Percentiles rank a stretch among this genome's conserved stretches.
These are phyloP conservation scores for Anthostomella pinea DNA, from an alignment of 2,329 filamentous ascomycete species.

Conservation along the genomic window DNA sequence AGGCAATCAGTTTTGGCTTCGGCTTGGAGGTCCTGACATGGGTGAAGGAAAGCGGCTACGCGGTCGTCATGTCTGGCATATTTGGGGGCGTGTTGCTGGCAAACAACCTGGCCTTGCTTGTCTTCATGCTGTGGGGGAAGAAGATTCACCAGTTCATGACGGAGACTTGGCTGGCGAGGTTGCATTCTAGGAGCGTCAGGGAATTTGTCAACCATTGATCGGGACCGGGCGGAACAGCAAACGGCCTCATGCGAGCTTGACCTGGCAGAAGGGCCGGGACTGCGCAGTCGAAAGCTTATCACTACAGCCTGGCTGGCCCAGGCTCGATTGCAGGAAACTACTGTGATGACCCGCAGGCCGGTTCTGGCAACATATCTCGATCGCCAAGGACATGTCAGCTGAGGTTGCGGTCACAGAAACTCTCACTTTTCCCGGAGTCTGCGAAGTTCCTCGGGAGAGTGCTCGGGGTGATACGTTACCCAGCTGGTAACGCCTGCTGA, in stretches of 20 bases:
- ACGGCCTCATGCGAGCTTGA: background rate
- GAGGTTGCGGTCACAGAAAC: background rate
- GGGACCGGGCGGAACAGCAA: slow-evolving; percentile 5
- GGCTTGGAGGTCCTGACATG: slow-evolving; percentile 49
- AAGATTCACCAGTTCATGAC: slow-evolving; percentile 44
- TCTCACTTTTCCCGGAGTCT: background rate
- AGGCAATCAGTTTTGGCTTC: slow-evolving; percentile 54
- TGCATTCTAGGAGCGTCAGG: slow-evolving; percentile 36
- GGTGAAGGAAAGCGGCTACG: slow-evolving; percentile 47
- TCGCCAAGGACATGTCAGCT: slow-evolving; percentile 1
- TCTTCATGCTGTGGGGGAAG: slow-evolving; percentile 54
- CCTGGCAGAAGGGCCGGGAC: too few species aligned
- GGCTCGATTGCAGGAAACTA: too few species aligned
- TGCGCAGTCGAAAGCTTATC: slow-evolving; percentile 7
- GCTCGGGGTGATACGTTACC: too few species aligned
- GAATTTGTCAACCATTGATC: slow-evolving; percentile 23
- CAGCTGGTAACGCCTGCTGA: background rate
- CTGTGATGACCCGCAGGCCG: background rate
- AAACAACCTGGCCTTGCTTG: slow-evolving; percentile 46
- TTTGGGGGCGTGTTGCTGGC: slow-evolving; percentile 47
- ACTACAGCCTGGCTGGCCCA: background rate
- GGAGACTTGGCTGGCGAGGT: slow-evolving; percentile 46
- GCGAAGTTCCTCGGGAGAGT: background rate
- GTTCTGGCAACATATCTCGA: background rate
- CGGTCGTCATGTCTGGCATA: slow-evolving; percentile 48